Base-by-base conservation (phyloP, 495 filamentous ascomycete genomes). In the Melanomma pulvis-pyrius region DNA sequence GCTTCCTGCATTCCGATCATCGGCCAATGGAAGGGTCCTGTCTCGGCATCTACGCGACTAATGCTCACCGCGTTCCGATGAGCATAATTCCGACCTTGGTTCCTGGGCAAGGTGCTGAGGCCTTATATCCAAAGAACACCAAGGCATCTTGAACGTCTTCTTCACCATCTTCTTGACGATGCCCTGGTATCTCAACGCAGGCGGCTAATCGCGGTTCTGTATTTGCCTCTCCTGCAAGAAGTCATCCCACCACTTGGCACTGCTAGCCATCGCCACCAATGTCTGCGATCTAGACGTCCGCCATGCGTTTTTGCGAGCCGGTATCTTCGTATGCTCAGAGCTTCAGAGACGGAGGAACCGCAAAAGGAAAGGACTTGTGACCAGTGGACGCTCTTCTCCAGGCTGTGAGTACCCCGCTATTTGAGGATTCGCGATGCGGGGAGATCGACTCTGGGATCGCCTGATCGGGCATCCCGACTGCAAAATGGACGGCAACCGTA, bases 381-480 rank as follows among this genome's bases (percentile, higher is more conserved):
- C 26, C 34, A 36, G 25, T n/a, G n/a, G 13, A 44, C 8, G 39
- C 32, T 57, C 53, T 57, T 57, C 53, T 36, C 32, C 53, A 57
- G 51, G 30, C 53, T 13, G 34, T n/a, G n/a, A n/a, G n/a, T 54
- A 63, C 60, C 60, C 60, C 60, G 60, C 60, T 25, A 41, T 39
- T 41, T n/a, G 28, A 26, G 34, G 22, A 9, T 17, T 52, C 2
- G 28, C 59, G 50, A 53, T 69, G 66, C 60, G 66, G 66, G 66
- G 66, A 58, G 54, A 63, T 63, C 59, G 36, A 22, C 53, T 26
- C 7, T 58, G 59, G 59, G 26, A 59, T 60, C 59, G 22, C 66
- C 60, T 6, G 11, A 59, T 63, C 21, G 12, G 60, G 66, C 48
- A 69, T 46, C 47, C 66, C 66, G 65, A 36, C 28, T 1, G 25